phyloP scores from a whole-genome alignment of 768 basidiomycete species.

The Lyophyllum atratum region DNA sequence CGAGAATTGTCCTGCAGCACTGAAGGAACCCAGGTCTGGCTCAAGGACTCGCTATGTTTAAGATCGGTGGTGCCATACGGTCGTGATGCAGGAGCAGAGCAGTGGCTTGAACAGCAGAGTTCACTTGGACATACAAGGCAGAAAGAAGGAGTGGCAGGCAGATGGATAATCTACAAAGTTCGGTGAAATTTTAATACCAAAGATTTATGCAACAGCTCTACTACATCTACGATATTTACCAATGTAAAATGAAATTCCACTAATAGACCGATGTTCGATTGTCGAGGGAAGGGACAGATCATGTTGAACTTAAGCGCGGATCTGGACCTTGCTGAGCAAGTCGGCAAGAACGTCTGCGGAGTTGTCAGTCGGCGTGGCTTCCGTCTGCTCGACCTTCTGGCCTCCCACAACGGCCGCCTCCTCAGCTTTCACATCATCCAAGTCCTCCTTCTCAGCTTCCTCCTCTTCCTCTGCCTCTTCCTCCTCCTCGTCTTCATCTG shows the following conservation, averaged over 20 bases:
- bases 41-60: constrained; percentile 49
- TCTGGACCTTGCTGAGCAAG: constrained; percentile 64
- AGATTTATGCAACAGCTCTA: neutral
- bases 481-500: constrained; percentile 84
- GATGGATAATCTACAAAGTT: constrained; percentile 63
- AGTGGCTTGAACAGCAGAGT: constrained; percentile 53
- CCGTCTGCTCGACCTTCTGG: constrained; percentile 27
- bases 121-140: constrained; percentile 47
- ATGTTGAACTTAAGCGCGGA: constrained; percentile 28
- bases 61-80: constrained; percentile 32
- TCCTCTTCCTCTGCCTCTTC: constrained; percentile 61
- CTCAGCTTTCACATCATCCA: constrained; percentile 21
- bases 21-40: constrained; percentile 46
- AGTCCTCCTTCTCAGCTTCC: constrained; percentile 44
- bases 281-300: neutral
- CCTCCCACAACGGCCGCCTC: constrained; percentile 31
- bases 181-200: constrained; percentile 25
- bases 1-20: constrained; percentile 54
- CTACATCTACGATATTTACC: constrained; percentile 7
- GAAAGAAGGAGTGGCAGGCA: constrained; percentile 58
- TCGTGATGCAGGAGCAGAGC: constrained; percentile 35
- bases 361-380: constrained; percentile 25
- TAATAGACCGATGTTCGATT: neutral
- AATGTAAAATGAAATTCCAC: constrained; percentile 2
- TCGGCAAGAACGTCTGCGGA: constrained; percentile 63